Evolutionary conservation across 2,329 filamentous ascomycete genomes (phyloP).

Genomic region (Hymenoscyphus occultus): DNA sequence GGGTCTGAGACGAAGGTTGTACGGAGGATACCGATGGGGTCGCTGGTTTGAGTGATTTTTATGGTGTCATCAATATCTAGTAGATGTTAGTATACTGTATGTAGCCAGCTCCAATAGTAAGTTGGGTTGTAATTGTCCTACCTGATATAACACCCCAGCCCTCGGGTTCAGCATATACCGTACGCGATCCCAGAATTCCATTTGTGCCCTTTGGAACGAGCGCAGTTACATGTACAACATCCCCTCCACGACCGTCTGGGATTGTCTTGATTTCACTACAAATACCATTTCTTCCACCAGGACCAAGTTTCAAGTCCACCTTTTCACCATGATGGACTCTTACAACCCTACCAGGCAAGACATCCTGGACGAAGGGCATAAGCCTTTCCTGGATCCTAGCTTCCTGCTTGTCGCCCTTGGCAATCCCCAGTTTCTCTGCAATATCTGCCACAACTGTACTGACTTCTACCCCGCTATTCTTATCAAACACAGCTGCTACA

Average conservation of each 20-base stretch:
- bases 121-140: constrained; percentile 35
- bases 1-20: constrained; percentile 81
- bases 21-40: constrained; percentile 74
- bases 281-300: constrained; percentile 70
- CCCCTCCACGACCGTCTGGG: constrained; percentile 46
- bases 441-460: constrained; percentile 68
- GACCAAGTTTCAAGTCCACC: constrained; percentile 56
- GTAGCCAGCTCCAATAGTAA: neutral
- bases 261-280: constrained; percentile 60
- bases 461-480: constrained; percentile 63
- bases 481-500: constrained; percentile 76
- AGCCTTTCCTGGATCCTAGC: constrained; percentile 65
- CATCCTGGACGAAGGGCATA: constrained; percentile 73
- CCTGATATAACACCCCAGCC: constrained; percentile 83
- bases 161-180: constrained; percentile 69
- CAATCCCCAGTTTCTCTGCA: constrained; percentile 65
- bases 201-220: constrained; percentile 50
- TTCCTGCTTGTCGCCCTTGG: constrained; percentile 53
- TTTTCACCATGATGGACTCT: constrained; percentile 55
- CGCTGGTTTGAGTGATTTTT: constrained; percentile 81
- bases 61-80: constrained; percentile 92
- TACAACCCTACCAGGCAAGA: constrained; percentile 67
- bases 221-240: constrained; percentile 46
- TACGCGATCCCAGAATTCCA: constrained; percentile 62
- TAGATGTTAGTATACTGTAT: constrained; percentile 18